Conservation (phyloP, 768 basidiomycete species). For the Leccinum variicolor region DNA sequence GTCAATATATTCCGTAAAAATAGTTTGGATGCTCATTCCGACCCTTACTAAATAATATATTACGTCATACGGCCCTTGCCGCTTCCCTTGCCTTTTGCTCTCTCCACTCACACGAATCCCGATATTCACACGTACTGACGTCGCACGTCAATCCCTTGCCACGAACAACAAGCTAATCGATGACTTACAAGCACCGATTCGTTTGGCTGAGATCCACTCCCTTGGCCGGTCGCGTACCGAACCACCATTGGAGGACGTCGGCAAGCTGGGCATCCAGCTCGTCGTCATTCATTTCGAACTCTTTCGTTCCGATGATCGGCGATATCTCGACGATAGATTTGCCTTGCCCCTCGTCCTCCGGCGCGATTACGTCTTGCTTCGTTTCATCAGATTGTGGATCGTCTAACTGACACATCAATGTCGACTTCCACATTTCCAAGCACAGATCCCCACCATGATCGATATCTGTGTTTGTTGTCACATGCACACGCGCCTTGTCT, state of each 20-base stretch:
- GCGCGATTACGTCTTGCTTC: background rate
- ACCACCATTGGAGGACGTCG: slow-evolving; percentile 71
- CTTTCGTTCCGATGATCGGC: slow-evolving; percentile 62
- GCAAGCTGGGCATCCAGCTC: slow-evolving; percentile 53
- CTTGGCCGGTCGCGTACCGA: slow-evolving; percentile 58
- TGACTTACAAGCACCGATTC: slow-evolving; percentile 63
- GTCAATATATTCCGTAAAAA: background rate
- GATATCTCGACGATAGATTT: slow-evolving; percentile 9
- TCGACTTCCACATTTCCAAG: background rate
- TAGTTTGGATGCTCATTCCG: background rate
- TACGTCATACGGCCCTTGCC: slow-evolving; percentile 10
- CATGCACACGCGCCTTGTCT: background rate
- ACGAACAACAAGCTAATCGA: background rate
- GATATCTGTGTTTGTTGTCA: background rate
- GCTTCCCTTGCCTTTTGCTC: slow-evolving; percentile 43
- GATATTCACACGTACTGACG: slow-evolving; percentile 71
- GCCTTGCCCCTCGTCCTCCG: background rate
- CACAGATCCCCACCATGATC: slow-evolving; percentile 9
- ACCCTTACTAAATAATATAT: too few species aligned
- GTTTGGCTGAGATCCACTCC: slow-evolving; percentile 65
- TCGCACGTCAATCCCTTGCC: background rate
- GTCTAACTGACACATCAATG: slow-evolving; percentile 9
- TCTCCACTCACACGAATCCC: slow-evolving; percentile 78
- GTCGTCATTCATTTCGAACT: slow-evolving; percentile 51
- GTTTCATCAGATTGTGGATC: background rate